Evolutionary conservation across 345 rosid genomes (phyloP).

Genomic region (Populus alba): DNA sequence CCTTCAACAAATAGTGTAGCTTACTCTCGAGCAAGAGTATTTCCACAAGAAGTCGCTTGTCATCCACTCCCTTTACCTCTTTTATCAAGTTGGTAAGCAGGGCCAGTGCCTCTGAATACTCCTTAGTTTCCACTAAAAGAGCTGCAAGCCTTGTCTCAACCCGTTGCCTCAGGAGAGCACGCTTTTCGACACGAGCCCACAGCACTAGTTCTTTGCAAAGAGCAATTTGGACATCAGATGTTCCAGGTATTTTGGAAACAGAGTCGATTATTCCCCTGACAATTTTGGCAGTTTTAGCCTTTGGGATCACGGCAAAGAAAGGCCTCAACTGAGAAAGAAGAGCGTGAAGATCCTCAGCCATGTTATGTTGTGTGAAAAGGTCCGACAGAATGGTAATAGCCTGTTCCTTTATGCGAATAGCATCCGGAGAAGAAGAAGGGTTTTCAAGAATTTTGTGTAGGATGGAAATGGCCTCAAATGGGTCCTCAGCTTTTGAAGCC

Average conservation of each 20-base stretch:
- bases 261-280: slow-evolving; percentile 80
- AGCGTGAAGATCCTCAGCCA: slow-evolving; percentile 72
- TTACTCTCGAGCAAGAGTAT: slow-evolving; percentile 91
- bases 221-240: slow-evolving; percentile 83
- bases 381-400: slow-evolving; percentile 78
- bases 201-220: slow-evolving; percentile 95
- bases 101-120: slow-evolving; percentile 71
- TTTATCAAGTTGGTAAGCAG: slow-evolving; percentile 67
- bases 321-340: slow-evolving; percentile 82
- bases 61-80: slow-evolving; percentile 96
- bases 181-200: slow-evolving; percentile 90
- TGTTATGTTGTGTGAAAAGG: slow-evolving; percentile 69
- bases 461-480: slow-evolving; percentile 66
- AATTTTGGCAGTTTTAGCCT: slow-evolving; percentile 96
- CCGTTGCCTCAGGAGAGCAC: slow-evolving; percentile 86
- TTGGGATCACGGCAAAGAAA: slow-evolving; percentile 81
- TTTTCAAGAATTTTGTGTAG: slow-evolving; percentile 66
- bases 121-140: slow-evolving; percentile 83
- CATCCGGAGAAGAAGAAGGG: slow-evolving; percentile 83
- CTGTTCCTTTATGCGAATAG: slow-evolving; percentile 75
- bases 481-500: slow-evolving; percentile 69
- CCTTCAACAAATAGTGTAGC: slow-evolving; percentile 83
- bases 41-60: slow-evolving; percentile 93
- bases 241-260: slow-evolving; percentile 87
- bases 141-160: slow-evolving; percentile 94